Conservation (phyloP, 1,284 basidiomycete species). For the Cronartium quercuum region DNA sequence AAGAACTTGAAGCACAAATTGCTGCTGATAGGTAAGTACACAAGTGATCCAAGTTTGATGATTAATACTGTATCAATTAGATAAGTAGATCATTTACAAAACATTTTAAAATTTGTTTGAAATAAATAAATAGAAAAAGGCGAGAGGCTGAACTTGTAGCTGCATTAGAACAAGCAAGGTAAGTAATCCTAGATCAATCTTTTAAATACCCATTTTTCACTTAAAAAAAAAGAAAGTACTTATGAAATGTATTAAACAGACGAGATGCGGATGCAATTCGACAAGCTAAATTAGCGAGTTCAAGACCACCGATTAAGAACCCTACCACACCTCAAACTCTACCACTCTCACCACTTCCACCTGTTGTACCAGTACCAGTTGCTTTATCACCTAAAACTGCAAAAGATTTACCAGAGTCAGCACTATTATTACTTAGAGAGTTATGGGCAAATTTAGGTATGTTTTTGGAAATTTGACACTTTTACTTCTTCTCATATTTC, state of each 20-base stretch:
- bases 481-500: background rate
- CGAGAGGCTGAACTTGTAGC: slow-evolving; percentile 22
- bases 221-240: background rate
- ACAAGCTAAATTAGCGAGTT: slow-evolving; percentile 4
- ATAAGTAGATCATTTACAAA: too few species aligned
- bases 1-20: slow-evolving; percentile 21
- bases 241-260: background rate
- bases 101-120: background rate
- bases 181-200: background rate
- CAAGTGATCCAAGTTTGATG: background rate
- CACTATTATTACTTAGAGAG: slow-evolving; percentile 28
- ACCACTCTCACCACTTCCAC: background rate
- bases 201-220: background rate
- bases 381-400: slow-evolving; percentile 3
- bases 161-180: slow-evolving; percentile 29
- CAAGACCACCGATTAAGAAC: background rate
- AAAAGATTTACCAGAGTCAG: slow-evolving; percentile 22
- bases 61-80: too few species aligned
- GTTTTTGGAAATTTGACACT: background rate
- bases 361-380: background rate
- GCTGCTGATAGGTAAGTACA: slow-evolving; percentile 20
- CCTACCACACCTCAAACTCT: slow-evolving; percentile 1
- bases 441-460: slow-evolving; percentile 23
- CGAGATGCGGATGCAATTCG: slow-evolving; percentile 24
- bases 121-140: slow-evolving; percentile 9